Evolutionary conservation across 108 stramenopile genomes (phyloP).

Genomic region (Cyclotella atomus): DNA sequence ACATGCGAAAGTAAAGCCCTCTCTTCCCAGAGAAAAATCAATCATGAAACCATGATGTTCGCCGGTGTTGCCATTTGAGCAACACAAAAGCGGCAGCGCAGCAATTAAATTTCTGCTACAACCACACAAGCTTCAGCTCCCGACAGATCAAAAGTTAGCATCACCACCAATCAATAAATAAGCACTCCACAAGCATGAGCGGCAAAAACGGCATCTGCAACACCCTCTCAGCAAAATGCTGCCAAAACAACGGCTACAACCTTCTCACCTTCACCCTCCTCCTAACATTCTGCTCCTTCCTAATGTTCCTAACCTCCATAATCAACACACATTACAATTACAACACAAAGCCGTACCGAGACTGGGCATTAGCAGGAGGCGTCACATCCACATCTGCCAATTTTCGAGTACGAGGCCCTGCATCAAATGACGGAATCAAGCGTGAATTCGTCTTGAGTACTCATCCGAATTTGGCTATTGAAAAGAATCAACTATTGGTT

Average conservation of each 20-base stretch:
- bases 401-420: constrained; percentile 53
- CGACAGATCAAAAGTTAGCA: no score
- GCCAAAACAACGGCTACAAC: constrained; percentile 32
- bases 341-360: constrained; percentile 32
- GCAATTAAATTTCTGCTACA: no score
- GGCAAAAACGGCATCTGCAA: not conserved
- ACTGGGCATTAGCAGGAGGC: constrained; percentile 57
- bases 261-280: constrained; percentile 34
- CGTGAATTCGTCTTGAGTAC: constrained; percentile 29
- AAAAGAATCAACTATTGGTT: constrained; percentile 32
- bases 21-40: no score
- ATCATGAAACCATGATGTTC: no score
- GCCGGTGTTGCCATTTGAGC: no score
- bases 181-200: no score
- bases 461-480: constrained; percentile 34
- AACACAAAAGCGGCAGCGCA: no score
- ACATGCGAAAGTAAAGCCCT: no score
- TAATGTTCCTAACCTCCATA: constrained; percentile 43
- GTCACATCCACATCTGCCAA: constrained; percentile 51
- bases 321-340: constrained; percentile 36
- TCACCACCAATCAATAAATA: no score
- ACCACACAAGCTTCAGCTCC: no score
- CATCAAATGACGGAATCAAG: constrained; percentile 21
- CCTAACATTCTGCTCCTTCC: constrained; percentile 29
- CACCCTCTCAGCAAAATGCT: not conserved